phyloP scores from a whole-genome alignment of 2,329 filamentous ascomycete species.

The Hymenoscyphus fructigenus region DNA sequence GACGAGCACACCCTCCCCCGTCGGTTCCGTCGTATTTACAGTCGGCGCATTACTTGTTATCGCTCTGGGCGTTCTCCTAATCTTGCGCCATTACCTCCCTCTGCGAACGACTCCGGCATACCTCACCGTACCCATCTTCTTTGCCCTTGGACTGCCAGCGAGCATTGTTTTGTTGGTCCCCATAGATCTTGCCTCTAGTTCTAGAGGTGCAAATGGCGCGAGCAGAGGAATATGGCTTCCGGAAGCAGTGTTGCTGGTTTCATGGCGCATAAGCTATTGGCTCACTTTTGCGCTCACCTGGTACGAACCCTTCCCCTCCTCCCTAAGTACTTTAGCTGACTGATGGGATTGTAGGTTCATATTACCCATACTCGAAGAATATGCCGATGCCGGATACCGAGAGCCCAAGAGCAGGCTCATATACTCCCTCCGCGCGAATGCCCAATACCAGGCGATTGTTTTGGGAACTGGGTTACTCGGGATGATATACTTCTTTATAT shows the following conservation, averaged over 20 bases:
- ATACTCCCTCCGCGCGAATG: slow-evolving; percentile 85
- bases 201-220: slow-evolving; percentile 67
- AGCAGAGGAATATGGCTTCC: slow-evolving; percentile 86
- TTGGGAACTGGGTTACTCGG: slow-evolving; percentile 69
- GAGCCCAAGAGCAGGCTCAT: slow-evolving; percentile 77
- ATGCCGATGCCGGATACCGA: slow-evolving; percentile 89
- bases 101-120: slow-evolving; percentile 88
- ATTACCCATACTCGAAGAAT: slow-evolving; percentile 89
- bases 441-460: slow-evolving; percentile 81
- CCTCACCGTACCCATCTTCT: slow-evolving; percentile 87
- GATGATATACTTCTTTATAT: slow-evolving; percentile 79
- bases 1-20: slow-evolving; percentile 54
- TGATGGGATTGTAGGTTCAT: slow-evolving; percentile 63
- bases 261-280: slow-evolving; percentile 97
- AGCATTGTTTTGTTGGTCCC: slow-evolving; percentile 90
- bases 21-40: slow-evolving; percentile 79
- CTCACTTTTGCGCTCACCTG: slow-evolving; percentile 93
- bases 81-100: slow-evolving; percentile 87
- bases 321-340: background rate
- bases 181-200: slow-evolving; percentile 89
- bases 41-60: slow-evolving; percentile 70
- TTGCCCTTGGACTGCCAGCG: slow-evolving; percentile 89
- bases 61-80: slow-evolving; percentile 73
- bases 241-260: slow-evolving; percentile 73
- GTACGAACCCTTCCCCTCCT: slow-evolving; percentile 47